Evolutionary conservation across 192 early-diverging fungal species (phyloP), one percentile per base, ranked within the genome.

Genomic region (Gryganskiella cystojenkinii): DNA sequence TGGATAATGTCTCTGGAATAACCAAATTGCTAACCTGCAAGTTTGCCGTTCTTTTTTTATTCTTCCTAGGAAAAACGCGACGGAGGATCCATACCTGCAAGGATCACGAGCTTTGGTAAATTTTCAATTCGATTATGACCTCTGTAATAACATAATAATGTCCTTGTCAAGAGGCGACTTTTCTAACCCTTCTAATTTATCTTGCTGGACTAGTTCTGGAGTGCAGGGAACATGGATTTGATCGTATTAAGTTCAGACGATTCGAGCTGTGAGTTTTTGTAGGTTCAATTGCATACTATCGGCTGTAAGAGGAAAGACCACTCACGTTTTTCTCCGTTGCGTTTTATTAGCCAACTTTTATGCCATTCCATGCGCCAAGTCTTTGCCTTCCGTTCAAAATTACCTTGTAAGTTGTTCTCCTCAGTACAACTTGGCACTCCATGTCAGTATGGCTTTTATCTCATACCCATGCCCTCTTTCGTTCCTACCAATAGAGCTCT

Each of bases 171-270:
- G 25, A 37, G 28, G 4, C 31, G 27, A 40, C n/a, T 10, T 24
- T 33, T 34, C 20, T 9, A 15, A 6, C 20, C 19, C 0, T 3
- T 31, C 34, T 14, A 19, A 2, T 37, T 2, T 33, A 37, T 22
- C 6, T 24, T 11, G 22, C 10, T 20, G 64, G 14, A 46, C 14
- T 65, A 93, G 90, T 94, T 91, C 61, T 95, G 94, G 94, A 89
- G 88, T 15, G 64, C 86, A 3, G 91, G 89, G 40, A 85, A 82
- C 45, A 83, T 83, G 78, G 89, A 92, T 59, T 70, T 95, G 6
- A 90, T 91, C 75, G 65, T 93, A n/a, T 69, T 91, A 7, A 83
- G 90, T n/a, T 31, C 65, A 3, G 60, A 80, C 34, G 70, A 71
- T 44, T 76, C 73, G 13, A 67, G 64, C 30, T 68, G 71, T 74